Base-by-base conservation (phyloP, 225 moss, liverwort and hornwort species). In the Neckera pumila region DNA sequence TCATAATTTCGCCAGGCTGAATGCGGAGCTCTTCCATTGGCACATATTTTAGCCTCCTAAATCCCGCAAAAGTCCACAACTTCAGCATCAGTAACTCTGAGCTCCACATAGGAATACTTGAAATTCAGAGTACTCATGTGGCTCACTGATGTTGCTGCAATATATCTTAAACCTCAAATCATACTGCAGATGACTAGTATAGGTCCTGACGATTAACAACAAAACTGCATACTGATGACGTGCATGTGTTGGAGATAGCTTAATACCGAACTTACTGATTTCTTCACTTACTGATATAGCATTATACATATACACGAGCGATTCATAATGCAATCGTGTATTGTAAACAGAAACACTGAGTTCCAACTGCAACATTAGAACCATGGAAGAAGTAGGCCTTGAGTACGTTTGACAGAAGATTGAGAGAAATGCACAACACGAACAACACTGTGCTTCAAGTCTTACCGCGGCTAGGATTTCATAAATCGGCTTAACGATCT, bases 1-100 rank as follows among this genome's bases (percentile, higher is more conserved):
- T 99, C 98, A 89, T 99, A 99, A 89, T 97, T 99, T 89, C 98
- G 95, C 98, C 98, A 99, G 61, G 92, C 93, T 66, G 97, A 96
- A 95, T 97, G 96, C 23, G 97, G 93, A 85, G 95, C 93, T 84
- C 85, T 96, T 77, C 96, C 95, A 74, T 86, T 96, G 31, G 94
- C 92, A 90, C 94, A 94, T 71, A 96, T 88, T 76, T 91, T 92
- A 67, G 97, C 86, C 90, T 99, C 98, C 98, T 98, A 92, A 54
- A 84, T 86, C 26, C 79, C 79, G 62, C 61, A 66, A 75, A 87
- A 85, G n/a, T 84, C 25, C 84, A 89, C 71, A 91, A 79, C 40
- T 26, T 89, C 74, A 80, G 79, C 31, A 76, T 71, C 70, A 63
- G 61, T 40, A 59, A 85, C 73, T 82, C 79, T 79, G 81, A 77